phyloP scores from a whole-genome alignment of 108 stramenopile genomes.

The Epithemia pelagica region DNA sequence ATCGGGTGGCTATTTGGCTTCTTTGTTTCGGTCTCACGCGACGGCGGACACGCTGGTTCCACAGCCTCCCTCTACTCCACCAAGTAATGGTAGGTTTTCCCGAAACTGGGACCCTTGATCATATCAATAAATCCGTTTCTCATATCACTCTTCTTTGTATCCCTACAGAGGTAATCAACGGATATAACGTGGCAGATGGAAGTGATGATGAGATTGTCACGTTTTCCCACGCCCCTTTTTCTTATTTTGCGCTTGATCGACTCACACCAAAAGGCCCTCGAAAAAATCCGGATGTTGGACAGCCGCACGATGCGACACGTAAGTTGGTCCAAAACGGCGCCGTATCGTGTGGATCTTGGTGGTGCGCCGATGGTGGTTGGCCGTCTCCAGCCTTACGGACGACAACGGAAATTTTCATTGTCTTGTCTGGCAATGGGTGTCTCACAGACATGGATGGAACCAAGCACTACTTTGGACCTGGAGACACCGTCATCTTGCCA shows the following conservation, averaged over 20 bases:
- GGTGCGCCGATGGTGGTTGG: conserved; percentile 63
- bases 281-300: conserved; percentile 38
- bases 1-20: no score
- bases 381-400: conserved; percentile 36
- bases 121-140: no score
- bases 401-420: conserved; percentile 58
- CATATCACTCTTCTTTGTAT: no score
- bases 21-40: no score
- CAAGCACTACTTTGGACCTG: conserved; percentile 56
- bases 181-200: no score
- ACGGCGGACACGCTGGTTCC: no score
- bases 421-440: conserved; percentile 50
- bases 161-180: no score
- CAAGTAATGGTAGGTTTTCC: no score
- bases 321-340: conserved; percentile 17
- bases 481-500: conserved; percentile 67
- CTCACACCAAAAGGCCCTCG: conserved; percentile 51
- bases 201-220: not conserved
- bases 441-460: conserved; percentile 48
- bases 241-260: conserved; percentile 40
- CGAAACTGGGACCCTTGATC: no score
- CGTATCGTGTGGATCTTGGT: conserved; percentile 49
- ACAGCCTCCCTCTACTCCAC: no score
- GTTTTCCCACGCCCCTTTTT: conserved; percentile 10
- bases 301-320: conserved; percentile 46